These are phyloP conservation scores for Clavaria fumosa DNA, from an alignment of 768 basidiomycete genomes.

Conservation along the genomic window DNA sequence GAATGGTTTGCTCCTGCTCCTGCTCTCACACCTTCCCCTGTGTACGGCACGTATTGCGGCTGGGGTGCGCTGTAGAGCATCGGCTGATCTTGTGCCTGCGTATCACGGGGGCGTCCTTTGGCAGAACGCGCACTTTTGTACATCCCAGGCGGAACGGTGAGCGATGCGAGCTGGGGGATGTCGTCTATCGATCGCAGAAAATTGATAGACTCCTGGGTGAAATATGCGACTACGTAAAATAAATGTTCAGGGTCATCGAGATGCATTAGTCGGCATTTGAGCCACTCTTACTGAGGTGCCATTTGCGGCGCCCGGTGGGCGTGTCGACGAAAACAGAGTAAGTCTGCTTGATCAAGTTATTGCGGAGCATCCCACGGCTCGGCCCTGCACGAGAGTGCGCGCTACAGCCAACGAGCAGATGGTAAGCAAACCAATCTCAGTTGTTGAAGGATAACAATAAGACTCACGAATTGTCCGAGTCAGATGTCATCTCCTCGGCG, in stretches of 20 bases:
- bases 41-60: conserved; percentile 7
- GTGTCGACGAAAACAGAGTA: conserved; percentile 68
- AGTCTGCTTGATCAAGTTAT: conserved; percentile 59
- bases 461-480: conserved; percentile 33
- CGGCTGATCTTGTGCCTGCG: conserved; percentile 1
- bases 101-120: conserved; percentile 20
- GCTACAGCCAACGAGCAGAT: too few species aligned
- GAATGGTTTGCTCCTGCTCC: background rate
- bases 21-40: background rate
- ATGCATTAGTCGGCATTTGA: conserved; percentile 2
- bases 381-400: conserved; percentile 13
- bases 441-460: conserved; percentile 3
- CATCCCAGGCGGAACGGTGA: conserved; percentile 41
- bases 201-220: conserved; percentile 45
- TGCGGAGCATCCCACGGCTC: conserved; percentile 19
- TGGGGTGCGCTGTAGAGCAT: background rate
- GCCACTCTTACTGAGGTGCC: conserved; percentile 55
- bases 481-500: conserved; percentile 32
- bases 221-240: conserved; percentile 55
- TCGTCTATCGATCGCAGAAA: conserved; percentile 45
- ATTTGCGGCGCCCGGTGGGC: conserved; percentile 50
- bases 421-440: conserved; percentile 4
- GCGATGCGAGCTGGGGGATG: conserved; percentile 32
- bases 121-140: conserved; percentile 53
- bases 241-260: background rate